A percentile compares a stretch with the other conserved stretches of the same genome.
These are phyloP conservation scores for Fusarium tuaranense DNA, from an alignment of 2,329 filamentous ascomycete species.

Conservation along the genomic window DNA sequence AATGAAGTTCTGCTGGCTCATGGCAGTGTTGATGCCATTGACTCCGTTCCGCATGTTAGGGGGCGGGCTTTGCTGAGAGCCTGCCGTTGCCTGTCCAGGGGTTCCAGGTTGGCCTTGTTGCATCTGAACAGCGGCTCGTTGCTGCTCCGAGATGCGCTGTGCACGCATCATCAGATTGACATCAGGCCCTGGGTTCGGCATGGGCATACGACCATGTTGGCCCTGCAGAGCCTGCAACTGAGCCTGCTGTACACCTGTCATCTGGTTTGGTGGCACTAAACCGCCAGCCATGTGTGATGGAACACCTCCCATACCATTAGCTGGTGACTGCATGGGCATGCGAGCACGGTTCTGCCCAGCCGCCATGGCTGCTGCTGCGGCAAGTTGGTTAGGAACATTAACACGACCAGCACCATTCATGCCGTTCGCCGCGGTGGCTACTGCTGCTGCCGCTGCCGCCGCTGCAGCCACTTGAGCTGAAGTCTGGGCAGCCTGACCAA, in stretches of 20 bases:
- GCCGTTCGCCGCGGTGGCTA: constrained; percentile 43
- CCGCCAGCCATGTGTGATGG: constrained; percentile 63
- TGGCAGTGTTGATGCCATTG: constrained; percentile 50
- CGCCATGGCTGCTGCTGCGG: constrained; percentile 55
- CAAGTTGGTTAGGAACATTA: constrained; percentile 58
- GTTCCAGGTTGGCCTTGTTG: constrained; percentile 54
- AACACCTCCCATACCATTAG: constrained; percentile 62
- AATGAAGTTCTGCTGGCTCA: constrained; percentile 65
- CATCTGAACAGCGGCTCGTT: constrained; percentile 64
- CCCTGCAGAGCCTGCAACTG: constrained; percentile 72
- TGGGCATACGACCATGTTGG: constrained; percentile 72
- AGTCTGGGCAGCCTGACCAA: constrained; percentile 47
- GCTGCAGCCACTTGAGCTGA: constrained; percentile 44
- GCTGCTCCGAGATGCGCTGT: constrained; percentile 75
- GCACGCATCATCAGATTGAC: constrained; percentile 71
- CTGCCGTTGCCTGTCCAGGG: constrained; percentile 44
- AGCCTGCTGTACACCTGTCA: constrained; percentile 76
- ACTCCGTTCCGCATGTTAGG: constrained; percentile 54
- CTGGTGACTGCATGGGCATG: constrained; percentile 66
- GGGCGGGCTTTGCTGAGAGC: constrained; percentile 56
- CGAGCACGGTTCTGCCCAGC: constrained; percentile 61
- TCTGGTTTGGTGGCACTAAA: constrained; percentile 66
- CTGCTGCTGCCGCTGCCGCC: constrained; percentile 28
- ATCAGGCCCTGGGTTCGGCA: constrained; percentile 58
- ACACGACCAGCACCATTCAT: constrained; percentile 51